Conservation (phyloP, 495 filamentous ascomycete genomes). For the Cercophora samala region DNA sequence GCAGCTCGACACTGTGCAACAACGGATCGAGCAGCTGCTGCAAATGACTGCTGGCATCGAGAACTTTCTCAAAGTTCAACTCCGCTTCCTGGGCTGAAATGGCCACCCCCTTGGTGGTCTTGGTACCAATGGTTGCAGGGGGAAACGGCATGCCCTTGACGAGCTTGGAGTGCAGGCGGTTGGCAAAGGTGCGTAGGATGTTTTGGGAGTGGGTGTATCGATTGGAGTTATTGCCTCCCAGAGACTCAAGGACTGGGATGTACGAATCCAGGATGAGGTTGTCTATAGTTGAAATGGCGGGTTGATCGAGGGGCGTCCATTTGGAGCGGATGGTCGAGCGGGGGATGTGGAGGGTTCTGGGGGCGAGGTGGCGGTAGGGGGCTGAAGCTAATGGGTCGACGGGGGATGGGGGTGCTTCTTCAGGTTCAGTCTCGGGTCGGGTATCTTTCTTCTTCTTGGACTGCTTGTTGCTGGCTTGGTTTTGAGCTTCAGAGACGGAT, state of each 20-base stretch:
- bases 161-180: constrained; percentile 37
- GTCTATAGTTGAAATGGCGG: constrained; percentile 39
- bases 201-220: constrained; percentile 37
- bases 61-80: constrained; percentile 44
- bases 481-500: constrained; percentile 26
- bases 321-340: constrained; percentile 44
- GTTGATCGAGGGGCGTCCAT: constrained; percentile 41
- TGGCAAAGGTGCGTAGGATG: constrained; percentile 34
- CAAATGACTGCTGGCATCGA: constrained; percentile 36
- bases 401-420: background rate
- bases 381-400: background rate
- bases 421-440: background rate
- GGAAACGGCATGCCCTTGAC: constrained; percentile 45
- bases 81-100: constrained; percentile 34
- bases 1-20: constrained; percentile 43
- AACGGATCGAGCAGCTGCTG: constrained; percentile 43
- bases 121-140: constrained; percentile 21
- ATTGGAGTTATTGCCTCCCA: constrained; percentile 32
- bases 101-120: background rate
- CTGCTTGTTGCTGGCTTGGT: constrained; percentile 12
- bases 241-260: constrained; percentile 40
- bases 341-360: constrained; percentile 41
- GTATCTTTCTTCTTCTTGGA: constrained; percentile 6
- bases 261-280: constrained; percentile 37
- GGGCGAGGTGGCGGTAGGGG: constrained; percentile 39